Percentiles rank a stretch among this genome's conserved stretches.
phyloP scores from a whole-genome alignment of 2,329 filamentous ascomycete genomes.

The Chaetomium olivaceum region DNA sequence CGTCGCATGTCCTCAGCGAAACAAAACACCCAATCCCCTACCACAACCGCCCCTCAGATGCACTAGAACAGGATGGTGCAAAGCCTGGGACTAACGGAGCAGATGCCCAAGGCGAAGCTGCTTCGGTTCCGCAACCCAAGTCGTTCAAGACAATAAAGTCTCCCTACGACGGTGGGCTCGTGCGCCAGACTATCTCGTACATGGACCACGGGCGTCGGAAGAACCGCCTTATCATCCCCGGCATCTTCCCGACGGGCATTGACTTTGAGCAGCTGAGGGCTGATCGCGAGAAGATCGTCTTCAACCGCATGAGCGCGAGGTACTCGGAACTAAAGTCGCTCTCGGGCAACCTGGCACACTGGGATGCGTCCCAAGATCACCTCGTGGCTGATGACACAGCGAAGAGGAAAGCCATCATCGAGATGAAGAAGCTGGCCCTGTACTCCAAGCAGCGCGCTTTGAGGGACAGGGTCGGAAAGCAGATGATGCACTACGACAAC shows the following conservation, averaged over 20 bases:
- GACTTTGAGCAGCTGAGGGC: slow-evolving; percentile 84
- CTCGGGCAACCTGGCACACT: slow-evolving; percentile 81
- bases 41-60: slow-evolving; percentile 35
- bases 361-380: slow-evolving; percentile 73
- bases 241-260: slow-evolving; percentile 83
- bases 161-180: slow-evolving; percentile 61
- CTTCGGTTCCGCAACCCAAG: slow-evolving; percentile 32
- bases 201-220: slow-evolving; percentile 74
- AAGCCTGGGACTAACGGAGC: slow-evolving; percentile 44
- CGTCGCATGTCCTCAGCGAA: slow-evolving; percentile 58
- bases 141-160: slow-evolving; percentile 73
- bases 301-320: slow-evolving; percentile 84
- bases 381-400: slow-evolving; percentile 74
- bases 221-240: slow-evolving; percentile 78
- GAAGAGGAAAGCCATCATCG: slow-evolving; percentile 88
- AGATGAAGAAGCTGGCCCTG: slow-evolving; percentile 89
- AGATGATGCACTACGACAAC: slow-evolving; percentile 95
- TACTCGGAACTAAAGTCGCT: slow-evolving; percentile 81
- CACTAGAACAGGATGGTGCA: slow-evolving; percentile 36
- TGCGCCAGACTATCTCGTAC: slow-evolving; percentile 69
- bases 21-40: slow-evolving; percentile 46
- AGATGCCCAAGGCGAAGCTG: slow-evolving; percentile 37
- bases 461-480: slow-evolving; percentile 81
- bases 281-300: slow-evolving; percentile 83
- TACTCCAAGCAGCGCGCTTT: slow-evolving; percentile 84